phyloP scores from a whole-genome alignment of 495 filamentous ascomycete species.

The Halenospora varia region DNA sequence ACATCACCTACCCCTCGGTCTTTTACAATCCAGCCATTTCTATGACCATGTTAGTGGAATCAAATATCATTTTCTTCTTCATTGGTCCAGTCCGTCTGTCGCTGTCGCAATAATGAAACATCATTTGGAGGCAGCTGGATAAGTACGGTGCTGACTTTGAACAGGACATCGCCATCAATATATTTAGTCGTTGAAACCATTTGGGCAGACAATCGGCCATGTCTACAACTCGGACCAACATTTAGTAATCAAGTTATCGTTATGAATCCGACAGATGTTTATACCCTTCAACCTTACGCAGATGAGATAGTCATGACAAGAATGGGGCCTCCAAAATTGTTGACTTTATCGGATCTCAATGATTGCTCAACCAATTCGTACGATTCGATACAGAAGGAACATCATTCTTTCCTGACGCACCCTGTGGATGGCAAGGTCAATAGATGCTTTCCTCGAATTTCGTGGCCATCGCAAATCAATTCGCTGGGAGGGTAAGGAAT shows the following conservation, averaged over 20 bases:
- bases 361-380: not conserved
- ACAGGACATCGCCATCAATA: slow-evolving; percentile 36
- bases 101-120: not conserved
- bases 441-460: slow-evolving; percentile 15
- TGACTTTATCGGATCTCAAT: slow-evolving; percentile 8
- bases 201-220: slow-evolving; percentile 7
- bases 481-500: slow-evolving; percentile 12
- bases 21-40: slow-evolving; percentile 25
- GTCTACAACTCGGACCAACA: slow-evolving; percentile 15
- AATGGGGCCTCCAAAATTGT: not conserved
- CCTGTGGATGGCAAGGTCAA: slow-evolving; percentile 9
- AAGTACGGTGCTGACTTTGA: not conserved
- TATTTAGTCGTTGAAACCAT: slow-evolving; percentile 31
- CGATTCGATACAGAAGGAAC: not conserved
- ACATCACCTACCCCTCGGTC: slow-evolving; percentile 30
- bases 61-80: not conserved
- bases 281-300: slow-evolving; percentile 17
- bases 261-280: slow-evolving; percentile 14
- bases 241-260: slow-evolving; percentile 10
- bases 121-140: not conserved
- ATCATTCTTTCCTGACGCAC: not conserved
- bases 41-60: slow-evolving; percentile 34
- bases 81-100: not conserved
- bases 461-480: slow-evolving; percentile 8
- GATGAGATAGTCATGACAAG: not conserved